Percentiles rank a stretch among this genome's conserved stretches.
phyloP scores from a whole-genome alignment of 192 early-diverging fungal genomes.

The Helicostylum pulchrum region DNA sequence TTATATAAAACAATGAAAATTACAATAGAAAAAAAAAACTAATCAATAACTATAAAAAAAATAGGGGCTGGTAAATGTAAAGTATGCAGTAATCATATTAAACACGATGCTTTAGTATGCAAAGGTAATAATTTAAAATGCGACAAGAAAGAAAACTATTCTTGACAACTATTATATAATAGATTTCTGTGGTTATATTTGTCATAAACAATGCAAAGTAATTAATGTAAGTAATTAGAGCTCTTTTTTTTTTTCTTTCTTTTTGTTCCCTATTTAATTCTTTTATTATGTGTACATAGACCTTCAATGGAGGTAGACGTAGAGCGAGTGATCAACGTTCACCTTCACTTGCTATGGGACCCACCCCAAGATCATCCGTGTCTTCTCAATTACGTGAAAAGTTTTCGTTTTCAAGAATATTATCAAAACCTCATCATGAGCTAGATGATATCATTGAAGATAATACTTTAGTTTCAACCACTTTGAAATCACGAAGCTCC shows the following conservation, averaged over 20 bases:
- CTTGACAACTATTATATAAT: background rate
- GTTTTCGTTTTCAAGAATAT: slow-evolving; percentile 8
- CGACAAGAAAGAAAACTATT: background rate
- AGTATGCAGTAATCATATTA: slow-evolving; percentile 43
- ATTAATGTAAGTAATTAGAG: slow-evolving; percentile 7
- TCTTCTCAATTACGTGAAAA: slow-evolving; percentile 22
- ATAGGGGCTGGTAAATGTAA: slow-evolving; percentile 45
- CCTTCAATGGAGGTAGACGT: no score
- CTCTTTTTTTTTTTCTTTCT: background rate
- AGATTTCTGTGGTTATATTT: slow-evolving; percentile 33
- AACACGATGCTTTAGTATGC: slow-evolving; percentile 52
- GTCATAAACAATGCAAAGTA: slow-evolving; percentile 35
- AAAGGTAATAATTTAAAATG: slow-evolving; percentile 39
- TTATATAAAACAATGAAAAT: background rate
- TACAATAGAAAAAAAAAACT: no score
- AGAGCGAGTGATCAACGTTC: background rate
- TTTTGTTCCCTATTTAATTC: background rate
- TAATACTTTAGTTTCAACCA: background rate
- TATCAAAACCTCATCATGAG: slow-evolving; percentile 4
- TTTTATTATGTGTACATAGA: background rate
- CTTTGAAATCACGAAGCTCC: background rate
- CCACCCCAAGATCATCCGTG: slow-evolving; percentile 13
- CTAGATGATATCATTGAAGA: slow-evolving; percentile 8
- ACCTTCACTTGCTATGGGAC: background rate
- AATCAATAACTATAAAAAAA: background rate